Evolutionary conservation across 192 early-diverging fungal genomes (phyloP), one percentile per base, ranked within the genome.

Genomic region (Funneliformis geosporum): DNA sequence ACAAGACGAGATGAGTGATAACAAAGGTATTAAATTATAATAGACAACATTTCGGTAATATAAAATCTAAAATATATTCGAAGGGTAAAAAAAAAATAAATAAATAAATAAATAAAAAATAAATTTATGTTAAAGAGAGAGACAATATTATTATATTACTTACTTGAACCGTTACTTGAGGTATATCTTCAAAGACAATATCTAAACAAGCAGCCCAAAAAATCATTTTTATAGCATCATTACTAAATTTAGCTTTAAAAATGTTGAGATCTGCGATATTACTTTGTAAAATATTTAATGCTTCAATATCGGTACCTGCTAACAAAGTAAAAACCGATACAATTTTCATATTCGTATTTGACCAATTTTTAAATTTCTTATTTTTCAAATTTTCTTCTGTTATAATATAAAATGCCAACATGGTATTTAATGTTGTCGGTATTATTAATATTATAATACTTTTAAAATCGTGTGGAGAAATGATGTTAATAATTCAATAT

Each of bases 161-260:
- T 74, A 74, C 73, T 46, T 74, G 73, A 74, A 74, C 33, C 8
- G 27, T 25, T n/a, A 74, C 11, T 50, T 74, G 73, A 38, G 73
- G 73, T 47, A 74, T 46, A 74, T 74, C 73, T 59, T 74, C 73
- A 74, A 74, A 33, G 27, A 74, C 50, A n/a, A 74, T 47, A 43
- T 59, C 38, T 33, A 74, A 21, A 25, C n/a, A 47, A 38, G 25
- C 47, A 50, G 47, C 25, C 73, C 73, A 74, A 60, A 74, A 74
- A 55, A 74, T 60, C 10, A n/a, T 25, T 33, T 6, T 25, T 18
- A 18, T 9, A 16, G 55, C 44, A 5, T 46, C 16, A 0, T 28
- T 28, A 25, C 43, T 47, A 25, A 74, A 60, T 8, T n/a, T 8
- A 9, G 55, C 23, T 25, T 27, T 59, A 33, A 74, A 74, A 27